A percentile compares a stretch with the other conserved stretches of the same genome.
Evolutionary conservation across 495 filamentous ascomycete species (phyloP).

Genomic region (Hypoxylon cercidicola): DNA sequence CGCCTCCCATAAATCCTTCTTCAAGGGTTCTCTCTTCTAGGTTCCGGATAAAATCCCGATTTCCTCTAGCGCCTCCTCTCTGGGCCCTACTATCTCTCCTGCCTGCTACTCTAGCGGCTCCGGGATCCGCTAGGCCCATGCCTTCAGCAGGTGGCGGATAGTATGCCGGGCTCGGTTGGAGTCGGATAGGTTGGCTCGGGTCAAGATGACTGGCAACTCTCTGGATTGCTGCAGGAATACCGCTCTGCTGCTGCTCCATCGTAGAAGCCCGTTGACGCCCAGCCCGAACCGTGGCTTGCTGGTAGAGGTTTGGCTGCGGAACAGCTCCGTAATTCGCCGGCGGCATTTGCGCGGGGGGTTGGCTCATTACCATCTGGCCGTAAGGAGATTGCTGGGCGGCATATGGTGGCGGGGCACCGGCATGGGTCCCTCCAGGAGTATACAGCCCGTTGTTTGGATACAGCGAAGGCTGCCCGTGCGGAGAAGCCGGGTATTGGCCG

Average conservation of each 20-base stretch:
- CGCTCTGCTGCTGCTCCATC: slow-evolving; percentile 90
- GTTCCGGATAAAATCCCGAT: slow-evolving; percentile 90
- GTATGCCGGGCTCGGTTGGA: slow-evolving; percentile 97
- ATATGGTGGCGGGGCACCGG: slow-evolving; percentile 88
- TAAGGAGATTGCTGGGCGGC: slow-evolving; percentile 76
- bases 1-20: slow-evolving; percentile 72
- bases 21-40: slow-evolving; percentile 93
- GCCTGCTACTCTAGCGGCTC: slow-evolving; percentile 71
- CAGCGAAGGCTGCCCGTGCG: slow-evolving; percentile 66
- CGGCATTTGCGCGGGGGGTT: slow-evolving; percentile 72
- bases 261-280: slow-evolving; percentile 93
- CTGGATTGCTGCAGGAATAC: slow-evolving; percentile 92
- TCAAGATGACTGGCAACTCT: slow-evolving; percentile 97
- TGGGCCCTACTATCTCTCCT: slow-evolving; percentile 81
- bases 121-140: slow-evolving; percentile 61
- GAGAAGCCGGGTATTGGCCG: slow-evolving; percentile 52
- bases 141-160: slow-evolving; percentile 96
- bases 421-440: slow-evolving; percentile 67
- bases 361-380: slow-evolving; percentile 79
- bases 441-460: slow-evolving; percentile 84
- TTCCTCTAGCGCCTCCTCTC: slow-evolving; percentile 67
- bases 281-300: slow-evolving; percentile 83
- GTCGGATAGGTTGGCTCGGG: slow-evolving; percentile 89
- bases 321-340: slow-evolving; percentile 69
- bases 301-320: slow-evolving; percentile 76